Conservation (phyloP, 768 basidiomycete species). For the Cubamyces lactineus region DNA sequence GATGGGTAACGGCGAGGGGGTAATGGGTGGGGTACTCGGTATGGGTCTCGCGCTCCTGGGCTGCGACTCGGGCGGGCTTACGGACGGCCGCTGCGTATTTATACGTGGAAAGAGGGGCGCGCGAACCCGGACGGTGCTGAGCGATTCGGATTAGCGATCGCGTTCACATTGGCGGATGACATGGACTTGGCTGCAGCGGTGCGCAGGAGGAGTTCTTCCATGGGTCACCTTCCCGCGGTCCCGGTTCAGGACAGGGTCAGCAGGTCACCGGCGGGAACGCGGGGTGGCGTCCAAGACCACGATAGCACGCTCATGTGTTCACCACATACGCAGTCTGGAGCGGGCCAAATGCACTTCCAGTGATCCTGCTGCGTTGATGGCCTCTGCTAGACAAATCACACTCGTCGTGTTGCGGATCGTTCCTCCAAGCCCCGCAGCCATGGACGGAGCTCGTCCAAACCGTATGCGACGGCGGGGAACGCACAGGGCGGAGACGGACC, state of each 20-base stretch:
- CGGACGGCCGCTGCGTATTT: conserved; percentile 13
- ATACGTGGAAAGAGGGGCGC: conserved; percentile 14
- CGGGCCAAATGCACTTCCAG: conserved; percentile 1
- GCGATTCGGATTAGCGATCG: conserved; percentile 24
- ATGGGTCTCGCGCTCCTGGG: neutral
- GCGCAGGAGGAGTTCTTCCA: conserved; percentile 12
- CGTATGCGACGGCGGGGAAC: neutral
- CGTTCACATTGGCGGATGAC: conserved; percentile 9
- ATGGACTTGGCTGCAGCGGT: conserved; percentile 5
- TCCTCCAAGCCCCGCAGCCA: no score
- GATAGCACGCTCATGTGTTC: conserved; percentile 20
- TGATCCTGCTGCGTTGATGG: conserved; percentile 14
- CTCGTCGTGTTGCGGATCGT: neutral
- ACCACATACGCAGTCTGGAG: conserved; percentile 1
- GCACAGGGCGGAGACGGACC: conserved; percentile 9
- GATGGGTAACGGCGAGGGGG: neutral
- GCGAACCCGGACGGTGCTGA: neutral
- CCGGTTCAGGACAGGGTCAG: conserved; percentile 14
- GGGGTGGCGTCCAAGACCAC: conserved; percentile 11
- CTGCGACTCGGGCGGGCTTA: neutral
- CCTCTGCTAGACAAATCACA: neutral
- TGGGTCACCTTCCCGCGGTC: conserved; percentile 13
- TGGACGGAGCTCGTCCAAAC: no score
- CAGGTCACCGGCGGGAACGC: conserved; percentile 17
- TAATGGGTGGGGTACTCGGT: neutral